Base-by-base conservation (phyloP, 2,329 filamentous ascomycete genomes). In the Exophiala oligosperma region DNA sequence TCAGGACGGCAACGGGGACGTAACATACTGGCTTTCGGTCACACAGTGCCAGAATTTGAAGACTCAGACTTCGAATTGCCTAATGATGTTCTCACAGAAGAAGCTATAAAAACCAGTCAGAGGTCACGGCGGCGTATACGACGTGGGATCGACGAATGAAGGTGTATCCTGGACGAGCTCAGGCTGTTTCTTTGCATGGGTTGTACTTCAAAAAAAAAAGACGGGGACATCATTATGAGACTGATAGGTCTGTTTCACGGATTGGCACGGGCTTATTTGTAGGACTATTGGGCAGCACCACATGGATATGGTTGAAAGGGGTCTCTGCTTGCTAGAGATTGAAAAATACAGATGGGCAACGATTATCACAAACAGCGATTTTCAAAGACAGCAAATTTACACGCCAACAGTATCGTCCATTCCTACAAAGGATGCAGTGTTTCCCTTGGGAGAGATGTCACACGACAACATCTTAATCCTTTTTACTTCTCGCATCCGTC, bases 1-100 rank as follows among this genome's bases (percentile, higher is more conserved):
- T 88, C 85, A 61, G 86, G 85, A 65, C 80, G 84, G 49, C 82
- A 91, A 35, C 85, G 90, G 52, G 84, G 85, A 44, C 82, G 91
- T 50, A 89, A 83, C 52, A 80, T 87, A 14, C 79, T 88, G 49
- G 93, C 92, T 2, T 97, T 94, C 82, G 93, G 93, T 0, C 84
- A 88, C 26, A 83, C 89, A 0, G 74, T 97, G 21, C 92, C 92
- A 0, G 90, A 96, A 12, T 77, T 88, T 57, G 71, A 77, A 4
- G 83, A 90, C 69, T 71, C 71, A 32, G 90, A 96, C 43, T 97
- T 97, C 70, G 80, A 84, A 57, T 76, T 96, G 52, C 90, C 92
- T 0, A 78, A 82, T 5, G 88, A 88, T 23, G 74, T 79, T 6
- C 67, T 78, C 8, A 79, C 75, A 0, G 66, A 73, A 1, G 76